A percentile compares a stretch with the other conserved stretches of the same genome.
Evolutionary conservation across 179 eudicot genomes (phyloP).

Genomic region (Spergularia azorica): DNA sequence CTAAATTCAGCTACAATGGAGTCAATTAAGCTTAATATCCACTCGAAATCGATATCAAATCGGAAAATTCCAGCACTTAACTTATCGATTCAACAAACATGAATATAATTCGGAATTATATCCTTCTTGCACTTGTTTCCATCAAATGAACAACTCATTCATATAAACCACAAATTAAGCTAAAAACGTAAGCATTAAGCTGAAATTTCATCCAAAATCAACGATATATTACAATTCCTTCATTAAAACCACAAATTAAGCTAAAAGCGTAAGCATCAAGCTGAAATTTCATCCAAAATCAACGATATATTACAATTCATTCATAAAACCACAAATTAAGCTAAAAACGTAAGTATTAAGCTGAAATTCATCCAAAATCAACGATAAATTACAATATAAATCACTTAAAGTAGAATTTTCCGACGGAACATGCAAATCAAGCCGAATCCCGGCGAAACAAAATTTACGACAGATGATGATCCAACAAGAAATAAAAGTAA

Average conservation of each 20-base stretch:
- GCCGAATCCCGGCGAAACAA: background rate
- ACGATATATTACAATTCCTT: background rate
- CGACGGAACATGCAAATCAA: slow-evolving; percentile 6
- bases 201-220: background rate
- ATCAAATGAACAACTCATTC: too few species aligned
- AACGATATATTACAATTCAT: too few species aligned
- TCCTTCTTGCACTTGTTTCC: too few species aligned
- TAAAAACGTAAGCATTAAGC: background rate
- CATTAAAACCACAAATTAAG: background rate
- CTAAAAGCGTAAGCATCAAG: background rate
- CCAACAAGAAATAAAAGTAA: background rate
- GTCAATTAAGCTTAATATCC: background rate
- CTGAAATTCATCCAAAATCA: background rate
- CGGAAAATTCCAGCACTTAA: too few species aligned
- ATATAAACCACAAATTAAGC: background rate
- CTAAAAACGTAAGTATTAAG: background rate
- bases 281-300: too few species aligned
- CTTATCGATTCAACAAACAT: too few species aligned
- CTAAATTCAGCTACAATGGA: background rate
- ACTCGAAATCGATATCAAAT: too few species aligned
- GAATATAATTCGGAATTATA: too few species aligned
- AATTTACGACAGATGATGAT: background rate
- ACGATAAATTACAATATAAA: background rate
- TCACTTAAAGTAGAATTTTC: background rate
- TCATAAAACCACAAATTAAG: background rate